Percentiles rank a stretch among this genome's conserved stretches.
phyloP scores from a whole-genome alignment of 108 stramenopile species.

The Fistulifera solaris region DNA sequence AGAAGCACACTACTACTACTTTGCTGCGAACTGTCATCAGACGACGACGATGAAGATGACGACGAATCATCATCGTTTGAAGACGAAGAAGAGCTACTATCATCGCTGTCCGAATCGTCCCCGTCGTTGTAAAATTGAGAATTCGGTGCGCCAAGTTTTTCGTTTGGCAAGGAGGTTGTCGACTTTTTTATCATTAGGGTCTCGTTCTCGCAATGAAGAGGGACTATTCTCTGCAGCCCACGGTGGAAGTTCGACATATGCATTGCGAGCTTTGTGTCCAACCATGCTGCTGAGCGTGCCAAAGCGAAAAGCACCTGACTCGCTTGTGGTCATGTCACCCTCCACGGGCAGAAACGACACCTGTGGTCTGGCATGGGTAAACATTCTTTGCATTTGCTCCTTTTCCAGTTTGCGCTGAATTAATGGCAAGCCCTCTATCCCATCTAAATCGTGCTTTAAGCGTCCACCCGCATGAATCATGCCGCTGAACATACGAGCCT shows the following conservation, averaged over 20 bases:
- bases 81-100: constrained; percentile 7
- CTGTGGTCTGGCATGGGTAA: constrained; percentile 40
- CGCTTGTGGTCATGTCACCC: constrained; percentile 22
- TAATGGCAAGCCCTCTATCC: constrained; percentile 26
- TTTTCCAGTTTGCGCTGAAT: constrained; percentile 19
- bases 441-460: constrained; percentile 42
- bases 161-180: too few species aligned
- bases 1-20: constrained; percentile 10
- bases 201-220: constrained; percentile 54
- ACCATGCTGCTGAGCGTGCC: constrained; percentile 80
- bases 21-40: background rate
- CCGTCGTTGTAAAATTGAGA: background rate
- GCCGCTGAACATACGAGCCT: constrained; percentile 83
- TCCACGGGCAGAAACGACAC: constrained; percentile 63
- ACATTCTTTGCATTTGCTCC: constrained; percentile 37
- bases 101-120: constrained; percentile 22
- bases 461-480: constrained; percentile 57
- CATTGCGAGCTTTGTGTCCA: constrained; percentile 49
- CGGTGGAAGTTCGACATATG: constrained; percentile 68
- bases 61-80: too few species aligned
- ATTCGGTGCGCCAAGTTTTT: too few species aligned
- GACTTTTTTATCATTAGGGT: too few species aligned
- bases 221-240: constrained; percentile 84
- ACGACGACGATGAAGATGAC: constrained; percentile 2
- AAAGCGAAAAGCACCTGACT: constrained; percentile 51